Conservation (phyloP, 331 rosid genomes). For the Stylosanthes scabra region DNA sequence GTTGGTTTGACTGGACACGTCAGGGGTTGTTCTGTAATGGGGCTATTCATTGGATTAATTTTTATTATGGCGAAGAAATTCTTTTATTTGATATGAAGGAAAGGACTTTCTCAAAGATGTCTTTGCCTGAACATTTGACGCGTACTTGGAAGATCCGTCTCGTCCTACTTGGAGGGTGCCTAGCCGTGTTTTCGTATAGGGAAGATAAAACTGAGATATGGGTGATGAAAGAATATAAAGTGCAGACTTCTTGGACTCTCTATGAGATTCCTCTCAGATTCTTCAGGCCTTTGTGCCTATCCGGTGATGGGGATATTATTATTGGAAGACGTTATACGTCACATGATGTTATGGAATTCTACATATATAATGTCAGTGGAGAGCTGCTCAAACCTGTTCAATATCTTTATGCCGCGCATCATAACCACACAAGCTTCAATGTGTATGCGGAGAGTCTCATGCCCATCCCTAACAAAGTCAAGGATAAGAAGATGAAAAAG, state of each 20-base stretch:
- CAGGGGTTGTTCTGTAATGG: neutral
- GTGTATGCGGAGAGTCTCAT: too few relatives aligned
- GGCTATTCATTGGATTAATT: too few relatives aligned
- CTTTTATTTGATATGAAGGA: neutral
- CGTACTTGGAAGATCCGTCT: neutral
- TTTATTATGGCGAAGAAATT: neutral
- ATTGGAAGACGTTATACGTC: neutral
- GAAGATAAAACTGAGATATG: neutral
- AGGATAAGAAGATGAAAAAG: too few relatives aligned
- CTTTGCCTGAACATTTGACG: neutral
- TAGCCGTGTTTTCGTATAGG: too few relatives aligned
- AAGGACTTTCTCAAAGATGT: neutral
- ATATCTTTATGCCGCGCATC: too few relatives aligned
- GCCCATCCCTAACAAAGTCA: too few relatives aligned
- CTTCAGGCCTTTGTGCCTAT: neutral
- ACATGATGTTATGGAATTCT: neutral
- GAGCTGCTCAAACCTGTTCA: neutral
- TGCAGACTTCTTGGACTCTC: neutral
- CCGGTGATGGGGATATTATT: neutral
- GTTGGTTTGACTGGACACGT: neutral
- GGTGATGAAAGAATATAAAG: conserved; percentile 7
- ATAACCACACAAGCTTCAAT: too few relatives aligned
- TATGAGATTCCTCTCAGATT: neutral
- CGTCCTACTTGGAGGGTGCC: neutral
- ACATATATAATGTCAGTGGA: neutral